Percentiles rank a stretch among this genome's conserved stretches.
Evolutionary conservation across 2,329 filamentous ascomycete species (phyloP).

Genomic region (Colletotrichum zoysiae): DNA sequence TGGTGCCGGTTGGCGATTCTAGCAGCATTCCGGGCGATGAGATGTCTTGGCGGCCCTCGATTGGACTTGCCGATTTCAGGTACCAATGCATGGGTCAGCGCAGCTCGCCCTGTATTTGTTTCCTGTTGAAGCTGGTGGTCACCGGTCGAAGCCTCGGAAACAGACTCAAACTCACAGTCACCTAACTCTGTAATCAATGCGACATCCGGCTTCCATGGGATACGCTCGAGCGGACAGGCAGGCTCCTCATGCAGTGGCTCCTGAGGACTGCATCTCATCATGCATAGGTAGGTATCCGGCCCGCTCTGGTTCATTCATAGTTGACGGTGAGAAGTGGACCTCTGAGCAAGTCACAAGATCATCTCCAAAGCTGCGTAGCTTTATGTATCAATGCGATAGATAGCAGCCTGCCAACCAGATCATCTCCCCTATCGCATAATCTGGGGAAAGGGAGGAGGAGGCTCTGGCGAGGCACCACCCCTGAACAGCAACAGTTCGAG

Average conservation of each 20-base stretch:
- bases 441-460: constrained; percentile 22
- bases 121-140: not conserved
- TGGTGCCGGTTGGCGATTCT: not conserved
- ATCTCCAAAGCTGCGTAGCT: constrained; percentile 33
- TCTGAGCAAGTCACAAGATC: constrained; percentile 35
- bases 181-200: constrained; percentile 22
- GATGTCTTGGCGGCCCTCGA: constrained; percentile 20
- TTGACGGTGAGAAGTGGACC: constrained; percentile 29
- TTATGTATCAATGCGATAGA: constrained; percentile 38
- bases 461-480: constrained; percentile 32
- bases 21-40: not conserved
- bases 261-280: constrained; percentile 18
- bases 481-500: constrained; percentile 26
- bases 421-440: constrained; percentile 32
- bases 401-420: constrained; percentile 28
- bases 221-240: constrained; percentile 30
- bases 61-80: constrained; percentile 24
- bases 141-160: not conserved
- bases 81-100: not conserved
- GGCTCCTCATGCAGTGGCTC: constrained; percentile 24
- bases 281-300: not conserved
- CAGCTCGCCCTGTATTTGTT: not conserved
- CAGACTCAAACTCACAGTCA: not conserved
- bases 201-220: constrained; percentile 14
- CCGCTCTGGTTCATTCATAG: not conserved